Base-by-base conservation (phyloP, 225 moss, liverwort and hornwort species). In the Pseudisothecium myosuroides region DNA sequence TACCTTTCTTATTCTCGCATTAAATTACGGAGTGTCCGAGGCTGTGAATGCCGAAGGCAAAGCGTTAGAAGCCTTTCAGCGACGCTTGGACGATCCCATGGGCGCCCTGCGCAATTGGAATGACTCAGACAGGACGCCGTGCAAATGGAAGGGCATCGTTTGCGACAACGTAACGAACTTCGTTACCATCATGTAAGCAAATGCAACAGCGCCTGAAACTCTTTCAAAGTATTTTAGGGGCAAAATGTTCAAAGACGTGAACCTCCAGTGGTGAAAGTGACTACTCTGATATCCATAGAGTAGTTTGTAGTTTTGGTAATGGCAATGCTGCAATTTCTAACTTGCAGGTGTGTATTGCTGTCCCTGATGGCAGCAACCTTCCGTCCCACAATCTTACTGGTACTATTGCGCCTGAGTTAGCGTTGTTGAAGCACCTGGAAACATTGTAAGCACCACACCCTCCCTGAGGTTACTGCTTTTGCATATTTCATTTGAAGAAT, bases 31-130 rank as follows among this genome's bases (percentile, higher is more conserved):
- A 32, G 73, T 71, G 45, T 92, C 85, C 24, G 92, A 85, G 60
- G 92, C 93, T 52, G 89, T 93, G 89, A 90, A 92, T 85, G 62
- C 54, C 17, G 93, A 93, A 84, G 93, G 94, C 62, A 59, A 68
- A 37, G 86, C 49, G 52, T 86, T 94, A 32, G 84, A 76, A 63
- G 93, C 87, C 49, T 93, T 94, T 64, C 89, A 90, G 84, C 84
- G 73, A 8, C 80, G 87, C 65, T 63, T 94, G 61, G 74, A 91
- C 26, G 94, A 92, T 81, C 92, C 94, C 18, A 17, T 37, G 55
- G 76, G 62, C 39, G 85, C 36, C 49, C 60, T 94, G 26, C 69
- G 81, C 20, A 89, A 81, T 81, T 94, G 94, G 94, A 88, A 92
- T 80, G 87, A n/a, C 55, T 87, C 85, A 62, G 94, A 93, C 39